phyloP scores from a whole-genome alignment of 2,329 filamentous ascomycete species.

The Fusarium anthophilum region DNA sequence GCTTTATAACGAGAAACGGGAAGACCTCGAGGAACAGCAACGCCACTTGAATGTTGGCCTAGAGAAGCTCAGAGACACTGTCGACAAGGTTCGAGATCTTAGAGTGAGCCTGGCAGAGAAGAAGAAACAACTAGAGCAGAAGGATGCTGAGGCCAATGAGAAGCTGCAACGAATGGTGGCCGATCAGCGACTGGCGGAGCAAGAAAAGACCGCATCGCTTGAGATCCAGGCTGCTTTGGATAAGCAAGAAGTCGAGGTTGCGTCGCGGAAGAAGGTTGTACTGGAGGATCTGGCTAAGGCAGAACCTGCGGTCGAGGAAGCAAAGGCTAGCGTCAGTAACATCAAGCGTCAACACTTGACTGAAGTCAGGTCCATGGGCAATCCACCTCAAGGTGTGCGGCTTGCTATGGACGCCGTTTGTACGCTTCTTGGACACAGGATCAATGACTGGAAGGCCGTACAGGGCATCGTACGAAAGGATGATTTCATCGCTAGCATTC shows the following conservation, averaged over 20 bases:
- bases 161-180: slow-evolving; percentile 97
- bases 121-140: slow-evolving; percentile 90
- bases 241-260: slow-evolving; percentile 89
- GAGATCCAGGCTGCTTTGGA: slow-evolving; percentile 89
- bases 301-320: slow-evolving; percentile 91
- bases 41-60: slow-evolving; percentile 97
- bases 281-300: slow-evolving; percentile 87
- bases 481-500: slow-evolving; percentile 97
- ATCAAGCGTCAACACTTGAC: slow-evolving; percentile 98
- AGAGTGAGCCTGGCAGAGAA: slow-evolving; percentile 92
- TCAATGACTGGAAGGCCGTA: slow-evolving; percentile 90
- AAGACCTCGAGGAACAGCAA: slow-evolving; percentile 98
- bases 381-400: slow-evolving; percentile 88
- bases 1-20: slow-evolving; percentile 97
- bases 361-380: slow-evolving; percentile 96
- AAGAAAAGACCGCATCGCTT: slow-evolving; percentile 85
- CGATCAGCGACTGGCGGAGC: slow-evolving; percentile 93
- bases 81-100: slow-evolving; percentile 95
- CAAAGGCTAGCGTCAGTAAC: slow-evolving; percentile 95
- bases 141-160: slow-evolving; percentile 95
- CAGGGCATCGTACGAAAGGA: slow-evolving; percentile 89
- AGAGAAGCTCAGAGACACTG: slow-evolving; percentile 95
- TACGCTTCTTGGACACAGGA: slow-evolving; percentile 89
- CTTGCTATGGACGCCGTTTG: slow-evolving; percentile 96
- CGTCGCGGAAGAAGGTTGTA: slow-evolving; percentile 83